Base-by-base conservation (phyloP, 371 early-diverging fungal species). In the Rhizopus arrhizus region DNA sequence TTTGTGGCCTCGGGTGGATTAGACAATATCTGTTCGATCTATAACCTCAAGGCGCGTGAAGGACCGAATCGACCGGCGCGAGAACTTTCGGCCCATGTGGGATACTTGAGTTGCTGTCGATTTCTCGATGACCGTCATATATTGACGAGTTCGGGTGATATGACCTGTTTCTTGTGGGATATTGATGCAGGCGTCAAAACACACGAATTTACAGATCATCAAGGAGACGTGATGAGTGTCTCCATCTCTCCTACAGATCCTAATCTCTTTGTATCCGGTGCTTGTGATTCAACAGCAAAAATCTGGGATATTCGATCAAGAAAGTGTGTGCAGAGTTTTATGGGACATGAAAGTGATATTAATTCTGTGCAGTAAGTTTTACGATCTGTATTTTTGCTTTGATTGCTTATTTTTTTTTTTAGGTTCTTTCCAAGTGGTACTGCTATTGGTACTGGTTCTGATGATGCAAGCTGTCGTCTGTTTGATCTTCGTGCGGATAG, bases 151-250 rank as follows among this genome's bases (percentile, higher is more conserved):
- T 94, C 94, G 40, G 98, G 98, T 35, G 98, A 98, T 74, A 98
- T 95, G 93, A 89, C 93, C 59, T 97, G 97, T 73, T 93, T 96
- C 85, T 87, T 98, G 33, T 98, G 98, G 98, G 98, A 98, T 77
- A 91, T 98, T 66, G 97, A 97, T 77, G 94, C 96, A 1, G 96
- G 96, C 46, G 87, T 93, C 69, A 95, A 95, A 77, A 85, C 89
- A 15, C 80, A 90, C 59, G 96, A 96, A 67, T 98, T 97, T 72
- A 89, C 77, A 52, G 98, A 97, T 68, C 98, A 98, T 70, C 91
- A 93, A 8, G 97, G 96, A 34, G 98, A 98, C 70, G 98, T 98
- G 42, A 98, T 98, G 98, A 92, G 70, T 40, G 62, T 72, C 10
- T 71, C 63, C 13, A 61, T 85, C 79, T 68, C 77, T 90, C 61